Conservation (phyloP, 208 protist species). For the Acanthamoeba triangularis region DNA sequence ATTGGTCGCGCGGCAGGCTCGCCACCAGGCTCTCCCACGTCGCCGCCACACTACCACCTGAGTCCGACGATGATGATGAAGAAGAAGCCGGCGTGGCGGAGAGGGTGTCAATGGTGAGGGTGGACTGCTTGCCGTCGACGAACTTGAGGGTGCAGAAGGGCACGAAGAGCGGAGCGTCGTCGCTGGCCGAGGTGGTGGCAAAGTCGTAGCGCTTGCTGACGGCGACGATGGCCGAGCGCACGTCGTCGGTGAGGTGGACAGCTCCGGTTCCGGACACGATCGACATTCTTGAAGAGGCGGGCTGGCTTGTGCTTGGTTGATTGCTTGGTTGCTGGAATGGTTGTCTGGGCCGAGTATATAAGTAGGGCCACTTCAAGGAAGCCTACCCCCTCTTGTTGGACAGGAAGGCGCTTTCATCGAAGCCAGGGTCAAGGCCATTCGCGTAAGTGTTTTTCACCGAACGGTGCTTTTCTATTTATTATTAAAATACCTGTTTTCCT, state of each 20-base stretch:
- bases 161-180: background rate
- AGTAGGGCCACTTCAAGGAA: too few relatives aligned
- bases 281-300: slow-evolving; percentile 23
- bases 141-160: background rate
- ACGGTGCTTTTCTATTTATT: too few relatives aligned
- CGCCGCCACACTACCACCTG: background rate
- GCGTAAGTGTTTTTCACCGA: too few relatives aligned
- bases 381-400: too few relatives aligned
- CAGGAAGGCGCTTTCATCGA: too few relatives aligned
- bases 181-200: background rate
- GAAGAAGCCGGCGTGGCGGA: background rate
- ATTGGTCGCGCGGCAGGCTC: background rate
- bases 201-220: background rate
- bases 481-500: too few relatives aligned
- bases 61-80: background rate
- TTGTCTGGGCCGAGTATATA: too few relatives aligned
- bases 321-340: background rate
- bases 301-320: background rate
- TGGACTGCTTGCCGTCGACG: background rate
- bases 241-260: background rate
- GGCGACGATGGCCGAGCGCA: background rate
- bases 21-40: background rate
- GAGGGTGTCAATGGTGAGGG: background rate
- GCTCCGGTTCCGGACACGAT: background rate
- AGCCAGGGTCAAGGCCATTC: too few relatives aligned